Conservation (phyloP, 2,329 filamentous ascomycete genomes). For the Mycocentrospora acerina region DNA sequence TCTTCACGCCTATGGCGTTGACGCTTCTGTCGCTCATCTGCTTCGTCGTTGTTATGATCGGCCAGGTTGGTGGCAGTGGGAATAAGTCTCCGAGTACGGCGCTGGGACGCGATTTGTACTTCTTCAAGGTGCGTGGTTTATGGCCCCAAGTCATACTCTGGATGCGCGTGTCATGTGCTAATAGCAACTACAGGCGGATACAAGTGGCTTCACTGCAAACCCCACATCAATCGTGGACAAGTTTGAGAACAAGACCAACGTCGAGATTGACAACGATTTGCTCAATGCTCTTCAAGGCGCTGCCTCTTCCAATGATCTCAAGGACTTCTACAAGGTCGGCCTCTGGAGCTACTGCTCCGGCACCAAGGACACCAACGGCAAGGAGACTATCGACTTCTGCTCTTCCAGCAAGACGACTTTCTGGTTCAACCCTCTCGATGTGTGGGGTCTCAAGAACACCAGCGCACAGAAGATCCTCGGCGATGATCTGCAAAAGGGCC, state of each 20-base stretch:
- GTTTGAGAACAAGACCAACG: conserved; percentile 24
- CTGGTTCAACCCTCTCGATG: conserved; percentile 70
- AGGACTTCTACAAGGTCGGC: conserved; percentile 76
- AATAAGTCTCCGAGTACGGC: conserved; percentile 37
- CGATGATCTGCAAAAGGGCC: conserved; percentile 62
- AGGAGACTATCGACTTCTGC: conserved; percentile 61
- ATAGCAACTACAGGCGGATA: conserved; percentile 33
- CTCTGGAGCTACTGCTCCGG: conserved; percentile 86
- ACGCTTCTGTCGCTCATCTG: conserved; percentile 77
- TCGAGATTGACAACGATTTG: conserved; percentile 42
- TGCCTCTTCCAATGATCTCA: conserved; percentile 53
- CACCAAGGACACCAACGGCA: conserved; percentile 54
- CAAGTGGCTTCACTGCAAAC: conserved; percentile 57
- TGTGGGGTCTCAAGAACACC: conserved; percentile 62
- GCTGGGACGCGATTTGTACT: conserved; percentile 56
- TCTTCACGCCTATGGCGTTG: conserved; percentile 81
- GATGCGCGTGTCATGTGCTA: conserved; percentile 4
- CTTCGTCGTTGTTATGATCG: conserved; percentile 59
- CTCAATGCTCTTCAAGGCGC: conserved; percentile 43
- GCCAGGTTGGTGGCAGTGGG: conserved; percentile 53
- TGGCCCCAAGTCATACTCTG: conserved; percentile 21
- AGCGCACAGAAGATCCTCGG: conserved; percentile 60
- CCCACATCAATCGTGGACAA: conserved; percentile 41
- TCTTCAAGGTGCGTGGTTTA: conserved; percentile 57
- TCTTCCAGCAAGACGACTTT: conserved; percentile 72